These are phyloP conservation scores for Sporothrix pallida DNA, from an alignment of 2,329 filamentous ascomycete genomes.

Conservation along the genomic window DNA sequence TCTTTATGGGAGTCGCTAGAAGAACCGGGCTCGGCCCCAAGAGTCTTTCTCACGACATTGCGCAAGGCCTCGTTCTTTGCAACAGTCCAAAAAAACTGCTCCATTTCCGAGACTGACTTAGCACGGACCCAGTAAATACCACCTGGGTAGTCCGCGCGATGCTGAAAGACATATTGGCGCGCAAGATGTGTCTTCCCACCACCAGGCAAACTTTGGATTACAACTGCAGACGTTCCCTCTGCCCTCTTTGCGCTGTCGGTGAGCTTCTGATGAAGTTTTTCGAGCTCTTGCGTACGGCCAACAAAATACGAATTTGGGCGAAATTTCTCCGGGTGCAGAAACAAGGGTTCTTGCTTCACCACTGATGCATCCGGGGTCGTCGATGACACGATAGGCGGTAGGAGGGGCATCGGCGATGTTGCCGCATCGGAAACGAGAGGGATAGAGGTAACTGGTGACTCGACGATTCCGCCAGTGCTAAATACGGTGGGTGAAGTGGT, in stretches of 20 bases:
- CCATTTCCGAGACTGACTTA: slow-evolving; percentile 63
- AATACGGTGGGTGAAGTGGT: neutral
- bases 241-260: slow-evolving; percentile 61
- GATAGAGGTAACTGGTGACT: neutral
- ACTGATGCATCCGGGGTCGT: neutral
- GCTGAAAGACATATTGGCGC: slow-evolving; percentile 68
- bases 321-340: slow-evolving; percentile 61
- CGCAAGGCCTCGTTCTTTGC: slow-evolving; percentile 61
- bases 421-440: slow-evolving; percentile 16
- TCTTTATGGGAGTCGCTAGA: slow-evolving; percentile 35
- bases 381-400: neutral
- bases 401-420: slow-evolving; percentile 36
- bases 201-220: slow-evolving; percentile 69
- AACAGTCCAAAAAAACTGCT: slow-evolving; percentile 69
- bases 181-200: slow-evolving; percentile 73
- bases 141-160: slow-evolving; percentile 64
- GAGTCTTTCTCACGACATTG: slow-evolving; percentile 46
- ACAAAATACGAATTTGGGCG: slow-evolving; percentile 68
- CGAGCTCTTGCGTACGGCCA: slow-evolving; percentile 64
- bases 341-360: slow-evolving; percentile 40
- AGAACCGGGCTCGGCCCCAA: slow-evolving; percentile 42
- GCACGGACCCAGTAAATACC: slow-evolving; percentile 74
- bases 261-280: slow-evolving; percentile 63
- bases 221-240: slow-evolving; percentile 65
- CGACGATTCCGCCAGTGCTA: neutral